Percentiles rank a stretch among this genome's conserved stretches.
phyloP scores from a whole-genome alignment of 2,329 filamentous ascomycete species.

The Arthrobotrys sphaeroides region DNA sequence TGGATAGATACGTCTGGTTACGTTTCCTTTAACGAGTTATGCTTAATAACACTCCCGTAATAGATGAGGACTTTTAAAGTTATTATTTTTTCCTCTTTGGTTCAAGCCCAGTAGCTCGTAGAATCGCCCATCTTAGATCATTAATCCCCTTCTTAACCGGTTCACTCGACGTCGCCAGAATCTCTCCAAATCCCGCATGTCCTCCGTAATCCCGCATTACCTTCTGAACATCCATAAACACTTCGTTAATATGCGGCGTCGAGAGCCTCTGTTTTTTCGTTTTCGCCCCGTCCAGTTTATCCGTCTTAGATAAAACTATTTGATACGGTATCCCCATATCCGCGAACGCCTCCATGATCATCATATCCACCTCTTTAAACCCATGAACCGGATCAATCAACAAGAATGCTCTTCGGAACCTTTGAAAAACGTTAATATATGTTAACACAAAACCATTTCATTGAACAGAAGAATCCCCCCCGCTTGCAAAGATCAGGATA shows the following conservation, averaged over 20 bases:
- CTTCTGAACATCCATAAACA: constrained; percentile 61
- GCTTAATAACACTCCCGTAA: background rate
- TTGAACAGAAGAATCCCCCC: background rate
- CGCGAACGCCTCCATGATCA: constrained; percentile 68
- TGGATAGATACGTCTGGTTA: constrained; percentile 26
- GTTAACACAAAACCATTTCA: background rate
- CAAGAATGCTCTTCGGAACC: constrained; percentile 71
- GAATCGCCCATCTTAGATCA: constrained; percentile 71
- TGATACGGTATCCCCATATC: constrained; percentile 71
- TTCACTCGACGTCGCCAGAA: constrained; percentile 67
- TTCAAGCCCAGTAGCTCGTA: constrained; percentile 71
- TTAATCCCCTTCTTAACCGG: constrained; percentile 69
- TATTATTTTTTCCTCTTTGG: constrained; percentile 57
- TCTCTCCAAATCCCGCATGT: constrained; percentile 67
- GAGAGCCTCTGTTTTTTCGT: constrained; percentile 59
- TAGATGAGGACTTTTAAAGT: constrained; percentile 18
- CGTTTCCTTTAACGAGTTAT: constrained; percentile 6
- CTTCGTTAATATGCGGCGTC: constrained; percentile 58
- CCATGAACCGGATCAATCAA: constrained; percentile 73
- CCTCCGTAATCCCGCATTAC: constrained; percentile 61
- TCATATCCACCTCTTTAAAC: constrained; percentile 69
- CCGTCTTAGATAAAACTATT: constrained; percentile 73
- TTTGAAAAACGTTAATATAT: constrained; percentile 55
- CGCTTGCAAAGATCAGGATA: constrained; percentile 1
- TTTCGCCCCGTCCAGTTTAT: constrained; percentile 64